Conservation (phyloP, 1,139 yeast genomes). For the Candida anutae region DNA sequence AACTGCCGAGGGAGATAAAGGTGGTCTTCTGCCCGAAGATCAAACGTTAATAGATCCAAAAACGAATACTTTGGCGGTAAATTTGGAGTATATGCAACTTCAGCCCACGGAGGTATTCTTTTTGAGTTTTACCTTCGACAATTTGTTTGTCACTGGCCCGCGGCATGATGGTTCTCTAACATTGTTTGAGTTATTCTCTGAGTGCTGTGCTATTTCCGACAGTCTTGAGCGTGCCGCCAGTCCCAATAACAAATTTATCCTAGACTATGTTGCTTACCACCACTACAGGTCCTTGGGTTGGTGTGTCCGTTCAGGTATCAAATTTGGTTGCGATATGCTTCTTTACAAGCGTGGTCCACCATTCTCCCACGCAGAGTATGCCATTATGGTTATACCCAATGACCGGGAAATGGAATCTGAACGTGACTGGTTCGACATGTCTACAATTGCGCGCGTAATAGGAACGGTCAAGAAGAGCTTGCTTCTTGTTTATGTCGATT, state of each 20-base stretch:
- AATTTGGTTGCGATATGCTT: constrained; percentile 79
- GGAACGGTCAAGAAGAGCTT: constrained; percentile 82
- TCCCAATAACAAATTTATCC: constrained; percentile 34
- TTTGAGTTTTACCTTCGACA: constrained; percentile 45
- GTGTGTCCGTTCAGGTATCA: constrained; percentile 90
- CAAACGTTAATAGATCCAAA: constrained; percentile 24
- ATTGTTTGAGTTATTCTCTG: constrained; percentile 19
- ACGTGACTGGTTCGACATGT: constrained; percentile 54
- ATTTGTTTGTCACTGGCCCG: constrained; percentile 16
- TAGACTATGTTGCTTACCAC: constrained; percentile 70
- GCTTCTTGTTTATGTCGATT: constrained; percentile 58
- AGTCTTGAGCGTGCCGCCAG: background rate
- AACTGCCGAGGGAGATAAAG: constrained; percentile 6
- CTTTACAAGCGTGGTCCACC: constrained; percentile 92
- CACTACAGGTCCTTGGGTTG: constrained; percentile 86
- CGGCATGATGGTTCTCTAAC: constrained; percentile 6
- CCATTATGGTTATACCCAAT: constrained; percentile 44
- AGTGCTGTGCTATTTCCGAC: constrained; percentile 11
- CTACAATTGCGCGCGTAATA: constrained; percentile 70
- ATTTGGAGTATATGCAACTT: constrained; percentile 64
- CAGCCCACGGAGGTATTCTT: constrained; percentile 74
- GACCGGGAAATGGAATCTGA: constrained; percentile 17
- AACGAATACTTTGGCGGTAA: constrained; percentile 16
- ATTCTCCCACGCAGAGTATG: constrained; percentile 87
- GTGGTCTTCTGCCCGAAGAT: constrained; percentile 24